Evolutionary conservation across 768 basidiomycete species (phyloP), one percentile per base, ranked within the genome.

Genomic region (Tulasnella sp.): DNA sequence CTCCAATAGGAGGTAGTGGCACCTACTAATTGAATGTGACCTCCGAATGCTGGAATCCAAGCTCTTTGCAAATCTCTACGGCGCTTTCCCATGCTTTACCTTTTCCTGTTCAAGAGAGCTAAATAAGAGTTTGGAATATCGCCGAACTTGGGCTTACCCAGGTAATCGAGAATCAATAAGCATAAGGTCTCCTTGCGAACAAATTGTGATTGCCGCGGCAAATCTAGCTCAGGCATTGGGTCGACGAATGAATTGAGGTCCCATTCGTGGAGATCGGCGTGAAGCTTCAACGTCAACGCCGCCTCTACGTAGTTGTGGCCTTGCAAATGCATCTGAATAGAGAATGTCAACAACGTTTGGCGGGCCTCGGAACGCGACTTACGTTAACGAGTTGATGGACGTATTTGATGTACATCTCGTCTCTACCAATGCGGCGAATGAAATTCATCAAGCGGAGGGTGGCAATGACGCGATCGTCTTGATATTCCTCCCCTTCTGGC

Each of bases 1-100:
- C 37, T 72, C 39, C 42, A 5, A 15, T 11, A 46, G 42, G 13
- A 29, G n/a, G n/a, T n/a, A 39, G 61, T 74, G 44, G 76, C 80
- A 74, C 92, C 69, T 85, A 96, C 92, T 96, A 95, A 83, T 96
- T 93, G 86, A 93, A 97, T 7, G 96, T 95, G 75, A 94, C 88
- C 83, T 92, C 91, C 20, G 92, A 89, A 85, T 98, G 96, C 83
- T 98, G 95, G 79, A 86, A 90, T 18, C 92, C 92, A 35, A 99
- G 85, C 81, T 98, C 97, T 84, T 93, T 94, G 85, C 94, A 96
- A 72, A 98, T 92, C 70, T 94, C 93, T 78, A 98, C 91, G 2
- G 95, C 97, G 74, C 89, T 92, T 84, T 99, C 97, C 90, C 95
- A 99, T n/a, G 97, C 96, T 82, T 97, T 96, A 13, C 96, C 97